A percentile compares a stretch with the other conserved stretches of the same genome.
phyloP scores from a whole-genome alignment of 2,329 filamentous ascomycete genomes.

The Ophiostoma sp. region DNA sequence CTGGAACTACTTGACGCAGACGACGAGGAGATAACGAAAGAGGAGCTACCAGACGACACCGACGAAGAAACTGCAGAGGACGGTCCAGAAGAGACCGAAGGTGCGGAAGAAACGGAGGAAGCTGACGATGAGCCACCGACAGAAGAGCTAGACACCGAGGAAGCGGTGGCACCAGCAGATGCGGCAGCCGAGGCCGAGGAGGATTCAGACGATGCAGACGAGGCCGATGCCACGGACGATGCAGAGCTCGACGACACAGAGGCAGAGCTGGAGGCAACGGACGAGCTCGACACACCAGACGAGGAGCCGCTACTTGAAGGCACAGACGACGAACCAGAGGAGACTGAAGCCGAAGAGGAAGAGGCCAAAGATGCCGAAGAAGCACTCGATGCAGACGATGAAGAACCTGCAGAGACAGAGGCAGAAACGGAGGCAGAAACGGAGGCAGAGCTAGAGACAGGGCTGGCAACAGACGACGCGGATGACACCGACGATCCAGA shows the following conservation, averaged over 20 bases:
- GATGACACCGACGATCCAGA: not conserved
- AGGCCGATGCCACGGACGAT: not conserved
- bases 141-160: not conserved
- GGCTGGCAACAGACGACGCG: not conserved
- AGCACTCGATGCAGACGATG: not conserved
- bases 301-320: not conserved
- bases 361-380: not conserved
- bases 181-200: not conserved
- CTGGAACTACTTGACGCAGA: not conserved
- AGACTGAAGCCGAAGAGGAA: not conserved
- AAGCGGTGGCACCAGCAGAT: not conserved
- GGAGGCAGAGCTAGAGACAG: not conserved
- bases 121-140: not conserved
- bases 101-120: not conserved
- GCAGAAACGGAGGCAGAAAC: not conserved
- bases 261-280: not conserved
- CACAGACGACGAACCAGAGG: not conserved
- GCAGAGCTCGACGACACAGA: not conserved
- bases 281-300: not conserved
- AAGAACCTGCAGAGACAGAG: not conserved
- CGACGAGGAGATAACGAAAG: too few relatives aligned
- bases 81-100: not conserved
- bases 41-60: not conserved
- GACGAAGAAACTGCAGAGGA: too few relatives aligned
- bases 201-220: not conserved